These are phyloP conservation scores for Phaffomyces antillensis DNA, from an alignment of 805 yeast species.

Conservation along the genomic window DNA sequence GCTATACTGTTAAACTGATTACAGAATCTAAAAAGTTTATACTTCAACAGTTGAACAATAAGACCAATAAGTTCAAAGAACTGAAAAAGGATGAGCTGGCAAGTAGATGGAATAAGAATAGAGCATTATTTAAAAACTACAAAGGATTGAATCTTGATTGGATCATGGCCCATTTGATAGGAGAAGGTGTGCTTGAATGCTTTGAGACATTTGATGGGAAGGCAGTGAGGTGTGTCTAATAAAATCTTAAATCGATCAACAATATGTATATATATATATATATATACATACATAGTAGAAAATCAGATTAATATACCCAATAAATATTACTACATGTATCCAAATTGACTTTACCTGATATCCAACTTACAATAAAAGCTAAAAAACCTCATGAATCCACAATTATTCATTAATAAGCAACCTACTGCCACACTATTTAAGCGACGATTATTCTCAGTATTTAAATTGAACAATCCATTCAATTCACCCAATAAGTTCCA, in stretches of 20 bases:
- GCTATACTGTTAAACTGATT: slow-evolving; percentile 38
- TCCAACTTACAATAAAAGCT: too few species aligned
- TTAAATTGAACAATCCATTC: background rate
- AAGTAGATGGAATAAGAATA: slow-evolving; percentile 40
- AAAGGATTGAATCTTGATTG: slow-evolving; percentile 45
- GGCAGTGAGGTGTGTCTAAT: background rate
- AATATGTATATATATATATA: too few species aligned
- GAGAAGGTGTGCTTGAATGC: slow-evolving; percentile 45
- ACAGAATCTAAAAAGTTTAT: slow-evolving; percentile 39
- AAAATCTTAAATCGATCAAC: too few species aligned
- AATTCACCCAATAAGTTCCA: background rate
- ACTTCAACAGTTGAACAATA: slow-evolving; percentile 28
- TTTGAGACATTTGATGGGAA: slow-evolving; percentile 45
- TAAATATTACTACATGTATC: too few species aligned
- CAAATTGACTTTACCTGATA: too few species aligned
- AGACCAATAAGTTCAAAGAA: slow-evolving; percentile 33
- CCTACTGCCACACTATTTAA: background rate
- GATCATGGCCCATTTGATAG: slow-evolving; percentile 44
- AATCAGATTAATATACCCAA: too few species aligned
- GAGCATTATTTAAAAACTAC: slow-evolving; percentile 37
- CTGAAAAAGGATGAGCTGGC: slow-evolving; percentile 34
- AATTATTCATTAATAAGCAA: too few species aligned
- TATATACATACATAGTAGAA: too few species aligned
- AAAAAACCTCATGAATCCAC: too few species aligned
- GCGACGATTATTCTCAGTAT: background rate